These are phyloP conservation scores for Dendrocalamus latiflorus DNA, from an alignment of 202 grass and related monocot species.

Conservation along the genomic window DNA sequence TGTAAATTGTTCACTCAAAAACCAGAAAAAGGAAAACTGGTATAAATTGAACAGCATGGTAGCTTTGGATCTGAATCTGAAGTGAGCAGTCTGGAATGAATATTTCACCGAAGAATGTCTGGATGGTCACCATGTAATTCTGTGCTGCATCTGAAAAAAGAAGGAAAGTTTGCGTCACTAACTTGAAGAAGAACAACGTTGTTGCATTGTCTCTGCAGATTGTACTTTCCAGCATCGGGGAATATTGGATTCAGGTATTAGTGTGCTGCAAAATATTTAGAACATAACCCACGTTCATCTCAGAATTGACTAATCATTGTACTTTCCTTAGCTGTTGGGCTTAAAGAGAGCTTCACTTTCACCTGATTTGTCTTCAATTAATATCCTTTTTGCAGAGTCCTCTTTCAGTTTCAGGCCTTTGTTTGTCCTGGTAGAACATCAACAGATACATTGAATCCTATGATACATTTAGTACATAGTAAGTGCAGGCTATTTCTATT, in stretches of 20 bases:
- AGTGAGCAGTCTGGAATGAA: not conserved
- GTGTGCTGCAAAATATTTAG: too few relatives aligned
- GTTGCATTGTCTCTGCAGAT: not conserved
- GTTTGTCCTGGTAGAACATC: not conserved
- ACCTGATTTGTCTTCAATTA: not conserved
- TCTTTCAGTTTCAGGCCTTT: constrained; percentile 1
- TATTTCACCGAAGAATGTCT: not conserved
- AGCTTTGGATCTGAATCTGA: constrained; percentile 30
- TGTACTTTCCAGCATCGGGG: not conserved
- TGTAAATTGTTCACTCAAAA: not conserved
- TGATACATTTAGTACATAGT: not conserved
- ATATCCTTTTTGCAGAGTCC: not conserved
- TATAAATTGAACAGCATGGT: not conserved
- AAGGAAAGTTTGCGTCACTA: not conserved
- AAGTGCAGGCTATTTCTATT: not conserved
- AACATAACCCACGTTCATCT: not conserved
- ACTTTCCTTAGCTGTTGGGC: not conserved
- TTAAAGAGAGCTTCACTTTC: constrained; percentile 6
- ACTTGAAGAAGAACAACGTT: not conserved
- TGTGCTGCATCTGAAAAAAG: not conserved
- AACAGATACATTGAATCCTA: not conserved
- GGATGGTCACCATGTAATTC: not conserved
- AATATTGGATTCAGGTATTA: not conserved
- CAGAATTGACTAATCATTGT: not conserved
- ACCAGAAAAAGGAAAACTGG: not conserved